Base-by-base conservation (phyloP, 1,284 basidiomycete genomes). In the Ustilago tritici region DNA sequence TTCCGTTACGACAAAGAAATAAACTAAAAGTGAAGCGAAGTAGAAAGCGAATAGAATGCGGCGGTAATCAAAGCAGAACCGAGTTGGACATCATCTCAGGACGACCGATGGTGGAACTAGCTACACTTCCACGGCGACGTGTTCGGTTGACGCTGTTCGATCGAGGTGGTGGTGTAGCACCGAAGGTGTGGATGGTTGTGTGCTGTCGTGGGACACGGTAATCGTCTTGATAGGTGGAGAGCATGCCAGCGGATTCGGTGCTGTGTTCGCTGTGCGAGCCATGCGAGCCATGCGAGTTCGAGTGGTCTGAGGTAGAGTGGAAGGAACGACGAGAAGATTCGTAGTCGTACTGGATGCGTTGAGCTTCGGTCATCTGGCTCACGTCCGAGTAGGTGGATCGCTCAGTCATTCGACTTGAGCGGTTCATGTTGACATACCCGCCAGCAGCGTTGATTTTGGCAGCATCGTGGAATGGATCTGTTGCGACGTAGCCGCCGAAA, bases 341-440 rank as follows among this genome's bases (percentile, higher is more conserved):
- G 65, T 79, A 81, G 52, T 78, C 74, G 57, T 60, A 73, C 67
- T 79, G 77, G 55, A 81, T 81, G 3, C 79, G 70, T 50, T 81
- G 77, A 41, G 79, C 77, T 52, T 79, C 79, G 6, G 79, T 81
- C 65, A 81, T 65, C 56, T 75, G 70, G 28, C 61, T 70, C 55
- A 61, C 19, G 36, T 79, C 64, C 52, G 77, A 77, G 41, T 72
- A 65, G 36, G 15, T 58, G 12, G 73, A 76, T 14, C 79, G 70
- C 59, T 78, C 76, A 49, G 79, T 80, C 71, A 74, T 74, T 19
- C 76, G 67, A 49, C 76, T 78, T n/a, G 62, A 63, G 9, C 79
- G 68, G 55, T 76, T 74, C 74, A 74, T 71, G 65, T 68, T 70
- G 62, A 65, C 71, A 47, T 74, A 73, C 3, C 56, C 72, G 34